Evolutionary conservation across 2,329 filamentous ascomycete species (phyloP).

Genomic region (Paecilomyces variotii): DNA sequence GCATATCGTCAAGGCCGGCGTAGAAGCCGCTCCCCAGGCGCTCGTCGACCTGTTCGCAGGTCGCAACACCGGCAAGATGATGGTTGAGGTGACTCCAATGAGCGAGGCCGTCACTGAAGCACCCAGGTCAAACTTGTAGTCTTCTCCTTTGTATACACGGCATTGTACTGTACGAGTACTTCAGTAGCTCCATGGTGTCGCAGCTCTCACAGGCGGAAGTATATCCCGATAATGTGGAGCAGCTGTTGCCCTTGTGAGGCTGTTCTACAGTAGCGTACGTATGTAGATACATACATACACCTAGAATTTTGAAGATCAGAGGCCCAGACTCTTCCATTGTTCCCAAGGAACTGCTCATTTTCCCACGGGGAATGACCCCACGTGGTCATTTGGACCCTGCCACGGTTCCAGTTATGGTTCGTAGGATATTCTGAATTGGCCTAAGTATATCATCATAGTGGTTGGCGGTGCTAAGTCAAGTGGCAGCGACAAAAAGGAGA

Average conservation of each 20-base stretch:
- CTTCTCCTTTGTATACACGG: neutral
- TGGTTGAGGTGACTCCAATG: constrained; percentile 37
- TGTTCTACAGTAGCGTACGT: too few relatives aligned
- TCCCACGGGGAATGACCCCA: neutral
- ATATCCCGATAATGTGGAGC: too few relatives aligned
- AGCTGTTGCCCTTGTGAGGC: too few relatives aligned
- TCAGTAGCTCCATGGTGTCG: too few relatives aligned
- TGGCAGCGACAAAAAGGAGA: neutral
- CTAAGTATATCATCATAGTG: too few relatives aligned
- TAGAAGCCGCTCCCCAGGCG: constrained; percentile 55
- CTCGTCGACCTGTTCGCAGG: constrained; percentile 60
- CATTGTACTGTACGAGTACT: too few relatives aligned
- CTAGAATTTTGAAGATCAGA: neutral
- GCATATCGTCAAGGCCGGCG: constrained; percentile 61
- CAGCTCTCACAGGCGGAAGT: too few relatives aligned
- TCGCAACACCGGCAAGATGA: constrained; percentile 60
- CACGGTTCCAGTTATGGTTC: too few relatives aligned
- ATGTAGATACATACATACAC: too few relatives aligned
- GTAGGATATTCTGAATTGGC: neutral
- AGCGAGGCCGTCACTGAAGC: constrained; percentile 14
- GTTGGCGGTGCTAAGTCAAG: neutral
- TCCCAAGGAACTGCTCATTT: neutral
- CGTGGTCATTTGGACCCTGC: neutral
- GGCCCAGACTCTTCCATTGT: neutral
- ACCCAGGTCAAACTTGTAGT: constrained; percentile 37